phyloP scores from a whole-genome alignment of 768 basidiomycete genomes.

The Paxillus rubicundulus region DNA sequence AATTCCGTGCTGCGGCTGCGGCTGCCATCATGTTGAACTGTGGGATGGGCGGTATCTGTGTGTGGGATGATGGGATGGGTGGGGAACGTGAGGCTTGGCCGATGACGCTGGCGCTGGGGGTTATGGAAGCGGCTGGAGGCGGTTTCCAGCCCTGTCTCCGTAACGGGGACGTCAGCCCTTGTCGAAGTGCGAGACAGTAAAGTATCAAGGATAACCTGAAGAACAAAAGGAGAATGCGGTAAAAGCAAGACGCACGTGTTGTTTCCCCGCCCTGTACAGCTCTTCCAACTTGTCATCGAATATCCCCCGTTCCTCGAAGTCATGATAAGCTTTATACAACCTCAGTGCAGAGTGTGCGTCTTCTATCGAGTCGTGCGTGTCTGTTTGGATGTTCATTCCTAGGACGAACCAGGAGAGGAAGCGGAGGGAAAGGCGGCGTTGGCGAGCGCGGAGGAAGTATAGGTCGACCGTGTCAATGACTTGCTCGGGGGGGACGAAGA shows the following conservation, averaged over 20 bases:
- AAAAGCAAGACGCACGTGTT: constrained; percentile 51
- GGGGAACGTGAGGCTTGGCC: background rate
- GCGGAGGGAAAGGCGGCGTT: constrained; percentile 85
- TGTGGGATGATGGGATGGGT: background rate
- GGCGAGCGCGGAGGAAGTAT: constrained; percentile 80
- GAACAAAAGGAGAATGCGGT: background rate
- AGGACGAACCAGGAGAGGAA: constrained; percentile 96
- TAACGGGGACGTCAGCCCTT: background rate
- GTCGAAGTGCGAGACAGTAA: background rate
- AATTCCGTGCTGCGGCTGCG: constrained; percentile 22
- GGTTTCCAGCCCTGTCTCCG: constrained; percentile 54
- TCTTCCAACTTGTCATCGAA: constrained; percentile 91
- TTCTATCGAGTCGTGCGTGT: constrained; percentile 98
- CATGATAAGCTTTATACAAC: constrained; percentile 78
- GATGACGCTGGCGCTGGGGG: constrained; percentile 4
- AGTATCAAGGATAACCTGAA: background rate
- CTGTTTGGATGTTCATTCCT: constrained; percentile 86
- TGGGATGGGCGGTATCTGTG: constrained; percentile 13
- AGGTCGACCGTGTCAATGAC: constrained; percentile 97
- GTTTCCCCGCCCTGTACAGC: constrained; percentile 72
- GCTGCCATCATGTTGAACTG: constrained; percentile 30
- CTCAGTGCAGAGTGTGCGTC: constrained; percentile 85
- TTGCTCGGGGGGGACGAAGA: constrained; percentile 92
- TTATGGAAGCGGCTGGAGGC: constrained; percentile 29
- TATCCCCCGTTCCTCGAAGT: constrained; percentile 67